Percentiles rank a stretch among this genome's conserved stretches.
Evolutionary conservation across 2,329 filamentous ascomycete species (phyloP).

Genomic region (Exophiala lecanii-corni): DNA sequence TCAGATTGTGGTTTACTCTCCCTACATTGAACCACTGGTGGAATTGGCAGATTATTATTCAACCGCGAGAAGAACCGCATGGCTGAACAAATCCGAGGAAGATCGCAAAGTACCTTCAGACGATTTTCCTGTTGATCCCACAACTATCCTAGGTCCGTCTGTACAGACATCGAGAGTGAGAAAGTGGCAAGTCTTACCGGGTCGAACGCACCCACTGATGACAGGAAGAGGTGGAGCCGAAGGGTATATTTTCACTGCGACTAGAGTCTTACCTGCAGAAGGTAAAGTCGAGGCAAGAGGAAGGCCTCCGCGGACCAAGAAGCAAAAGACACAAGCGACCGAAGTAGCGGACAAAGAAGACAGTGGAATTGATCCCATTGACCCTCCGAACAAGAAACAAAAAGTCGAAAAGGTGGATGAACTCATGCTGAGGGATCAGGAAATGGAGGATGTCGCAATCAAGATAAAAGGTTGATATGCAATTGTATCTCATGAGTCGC

Average conservation of each 20-base stretch:
- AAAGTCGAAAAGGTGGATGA: slow-evolving; percentile 5
- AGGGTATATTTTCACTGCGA: slow-evolving; percentile 83
- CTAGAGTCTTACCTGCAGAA: slow-evolving; percentile 72
- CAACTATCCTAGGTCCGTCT: slow-evolving; percentile 70
- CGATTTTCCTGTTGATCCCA: slow-evolving; percentile 85
- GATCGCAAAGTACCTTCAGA: slow-evolving; percentile 38
- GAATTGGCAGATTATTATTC: slow-evolving; percentile 79
- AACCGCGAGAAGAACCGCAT: slow-evolving; percentile 72
- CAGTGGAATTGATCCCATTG: neutral
- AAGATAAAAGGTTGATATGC: no score
- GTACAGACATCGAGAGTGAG: slow-evolving; percentile 76
- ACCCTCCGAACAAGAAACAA: slow-evolving; percentile 20
- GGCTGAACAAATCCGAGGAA: slow-evolving; percentile 34
- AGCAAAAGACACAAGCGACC: slow-evolving; percentile 8
- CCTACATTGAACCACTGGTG: slow-evolving; percentile 72
- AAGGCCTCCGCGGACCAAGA: slow-evolving; percentile 45
- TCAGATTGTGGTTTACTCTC: slow-evolving; percentile 79
- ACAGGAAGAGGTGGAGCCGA: slow-evolving; percentile 81
- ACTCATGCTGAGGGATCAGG: neutral
- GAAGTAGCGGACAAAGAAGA: slow-evolving; percentile 17
- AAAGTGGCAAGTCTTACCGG: slow-evolving; percentile 86
- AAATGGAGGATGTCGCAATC: neutral
- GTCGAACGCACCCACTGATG: slow-evolving; percentile 91
- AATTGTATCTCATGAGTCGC: no score
- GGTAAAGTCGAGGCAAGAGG: slow-evolving; percentile 76